Evolutionary conservation across 1,284 basidiomycete genomes (phyloP), one percentile per base, ranked within the genome.

Genomic region (Leccinum griseonigrum): DNA sequence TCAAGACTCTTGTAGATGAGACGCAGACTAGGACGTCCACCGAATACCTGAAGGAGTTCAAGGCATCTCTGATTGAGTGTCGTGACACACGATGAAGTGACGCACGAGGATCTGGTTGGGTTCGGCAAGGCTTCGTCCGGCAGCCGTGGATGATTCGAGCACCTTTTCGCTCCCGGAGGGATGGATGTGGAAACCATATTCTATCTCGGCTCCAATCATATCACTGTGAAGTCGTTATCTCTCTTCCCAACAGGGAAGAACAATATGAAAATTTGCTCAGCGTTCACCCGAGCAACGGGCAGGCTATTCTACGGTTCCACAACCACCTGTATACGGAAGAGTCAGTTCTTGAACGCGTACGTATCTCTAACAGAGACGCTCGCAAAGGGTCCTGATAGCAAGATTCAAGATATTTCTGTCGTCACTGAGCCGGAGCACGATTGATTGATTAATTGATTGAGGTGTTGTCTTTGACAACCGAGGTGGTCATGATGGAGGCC

Each of bases 141-240:
- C 18, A 62, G 57, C n/a, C 70, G 70, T 29, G 70, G 71, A 60
- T 73, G 69, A 64, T 72, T 73, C 63, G 73, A 71, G 54, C 70
- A 71, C 56, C 54, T 71, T 18, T 71, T 71, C 64, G 70, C 71
- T 46, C 66, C 65, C 1, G 69, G 70, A 28, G 70, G 71, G 40
- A 65, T 70, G 63, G 62, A 73, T 4, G 67, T 66, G 22, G 22
- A 22, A 22, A 22, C 22, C 5, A 66, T 73, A 22, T 22, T 98
- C 96, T 14, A 66, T 11, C 59, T 71, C 26, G 61, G 63, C 31
- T 57, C 16, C 40, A 69, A 64, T 38, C n/a, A 68, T 50, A 64
- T 73, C 5, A 40, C 58, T 9, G 13, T 60, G 31, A 71, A 67
- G 54, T 66, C 18, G 57, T 34, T 6, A 36, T 68, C 32, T 60